phyloP scores from a whole-genome alignment of 208 protist species.

The Leishmania lainsoni region DNA sequence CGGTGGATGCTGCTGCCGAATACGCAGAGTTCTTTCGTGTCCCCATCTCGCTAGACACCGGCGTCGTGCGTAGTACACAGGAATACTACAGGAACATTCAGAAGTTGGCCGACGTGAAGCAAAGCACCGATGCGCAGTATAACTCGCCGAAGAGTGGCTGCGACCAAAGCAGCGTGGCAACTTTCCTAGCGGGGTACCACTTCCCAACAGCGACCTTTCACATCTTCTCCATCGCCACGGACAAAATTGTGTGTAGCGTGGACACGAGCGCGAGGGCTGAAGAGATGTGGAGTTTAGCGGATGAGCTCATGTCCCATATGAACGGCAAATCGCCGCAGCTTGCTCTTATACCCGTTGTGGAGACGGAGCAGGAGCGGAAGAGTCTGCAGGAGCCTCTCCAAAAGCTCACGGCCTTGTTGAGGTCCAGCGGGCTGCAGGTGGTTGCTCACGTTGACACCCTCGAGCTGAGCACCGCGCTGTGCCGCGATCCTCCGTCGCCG shows the following conservation, averaged over 20 bases:
- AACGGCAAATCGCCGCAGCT: conserved; percentile 34
- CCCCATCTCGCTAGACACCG: conserved; percentile 30
- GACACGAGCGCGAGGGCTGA: background rate
- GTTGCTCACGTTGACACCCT: conserved; percentile 66
- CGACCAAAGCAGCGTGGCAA: conserved; percentile 23
- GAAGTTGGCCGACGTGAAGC: conserved; percentile 25
- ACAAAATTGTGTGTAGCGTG: conserved; percentile 37
- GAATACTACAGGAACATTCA: conserved; percentile 35
- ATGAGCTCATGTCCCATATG: conserved; percentile 65
- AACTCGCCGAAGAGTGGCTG: conserved; percentile 23
- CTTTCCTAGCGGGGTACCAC: conserved; percentile 57
- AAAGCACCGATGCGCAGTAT: conserved; percentile 20
- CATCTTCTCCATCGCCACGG: conserved; percentile 52
- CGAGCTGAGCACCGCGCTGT: conserved; percentile 46
- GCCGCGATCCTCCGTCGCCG: conserved; percentile 29
- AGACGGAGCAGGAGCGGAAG: conserved; percentile 41
- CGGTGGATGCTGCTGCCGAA: conserved; percentile 31
- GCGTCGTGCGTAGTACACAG: conserved; percentile 32
- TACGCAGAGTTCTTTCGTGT: conserved; percentile 62
- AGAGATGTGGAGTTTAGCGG: conserved; percentile 47
- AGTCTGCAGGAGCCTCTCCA: conserved; percentile 34
- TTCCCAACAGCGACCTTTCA: conserved; percentile 20
- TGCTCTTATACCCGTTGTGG: conserved; percentile 65
- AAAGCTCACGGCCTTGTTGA: conserved; percentile 35
- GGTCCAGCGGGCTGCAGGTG: conserved; percentile 56